Base-by-base conservation (phyloP, 345 rosid genomes). In the Gynandropsis gynandra region DNA sequence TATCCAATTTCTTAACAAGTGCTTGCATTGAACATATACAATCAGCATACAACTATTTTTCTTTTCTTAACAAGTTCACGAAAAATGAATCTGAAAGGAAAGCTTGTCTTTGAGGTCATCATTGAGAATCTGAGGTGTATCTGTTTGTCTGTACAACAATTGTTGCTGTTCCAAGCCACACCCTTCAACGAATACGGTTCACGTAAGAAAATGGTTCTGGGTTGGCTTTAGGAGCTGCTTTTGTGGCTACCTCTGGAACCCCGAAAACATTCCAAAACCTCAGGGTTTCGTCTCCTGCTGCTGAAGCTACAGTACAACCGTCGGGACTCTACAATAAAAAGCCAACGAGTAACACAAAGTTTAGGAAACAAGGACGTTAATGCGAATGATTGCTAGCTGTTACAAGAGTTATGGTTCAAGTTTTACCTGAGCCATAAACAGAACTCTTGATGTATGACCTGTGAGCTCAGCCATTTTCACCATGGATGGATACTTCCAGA, bases 191-290 rank as follows among this genome's bases (percentile, higher is more conserved):
- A 16, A 76, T 81, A 56, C 84, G 82, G 46, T 69, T 59, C 54
- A 74, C 38, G 16, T 76, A 63, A 33, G 82, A 63, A 43, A 81
- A 79, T 9, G 89, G 89, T 69, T 72, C 79, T 5, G 67, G 56
- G 7, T 58, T 62, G 41, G 76, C 60, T 46, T 74, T 78, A 37
- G 77, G 70, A n/a, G 80, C 62, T 5, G 66, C 4, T 18, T 66
- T 67, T 15, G 62, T 61, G n/a, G 62, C 18, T 0, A 58, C 45
- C 63, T 80, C 81, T 11, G 87, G 79, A 17, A 54, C 74, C 20
- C 82, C 85, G 49, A 80, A 83, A 7, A 83, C 85, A 54, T 80
- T 83, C 93, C 88, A 83, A 34, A 83, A 74, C 42, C 83, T 66
- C 15, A 80, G 46, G 3, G 88, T 83, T 49, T 83, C 93, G 15